Percentiles rank a stretch among this genome's conserved stretches.
Conservation (phyloP, 78 protist genomes). For the Speleostelium caveatum region DNA sequence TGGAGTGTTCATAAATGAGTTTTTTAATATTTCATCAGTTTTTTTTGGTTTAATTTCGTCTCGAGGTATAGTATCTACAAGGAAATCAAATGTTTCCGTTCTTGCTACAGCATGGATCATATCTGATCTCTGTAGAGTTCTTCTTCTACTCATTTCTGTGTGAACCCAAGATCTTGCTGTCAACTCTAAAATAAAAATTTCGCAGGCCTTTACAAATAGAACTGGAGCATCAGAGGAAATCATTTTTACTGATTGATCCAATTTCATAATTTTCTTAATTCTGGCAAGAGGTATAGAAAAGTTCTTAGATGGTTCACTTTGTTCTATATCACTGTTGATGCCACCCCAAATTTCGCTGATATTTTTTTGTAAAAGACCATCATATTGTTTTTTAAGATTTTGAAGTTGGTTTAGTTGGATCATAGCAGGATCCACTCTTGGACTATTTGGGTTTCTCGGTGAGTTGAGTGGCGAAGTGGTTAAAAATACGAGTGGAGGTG, state of each 20-base stretch:
- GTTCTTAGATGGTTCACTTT: neutral
- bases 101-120: conserved; percentile 86
- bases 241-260: conserved; percentile 82
- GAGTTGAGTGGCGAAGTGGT: conserved; percentile 13
- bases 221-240: conserved; percentile 78
- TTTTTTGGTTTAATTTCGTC: conserved; percentile 81
- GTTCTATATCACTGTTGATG: conserved; percentile 8
- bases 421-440: conserved; percentile 10
- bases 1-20: conserved; percentile 18
- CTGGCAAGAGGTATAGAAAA: conserved; percentile 86
- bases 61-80: conserved; percentile 91
- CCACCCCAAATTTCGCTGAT: neutral
- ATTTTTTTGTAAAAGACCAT: neutral
- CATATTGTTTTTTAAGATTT: conserved; percentile 26
- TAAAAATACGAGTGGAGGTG: conserved; percentile 6
- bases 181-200: conserved; percentile 90
- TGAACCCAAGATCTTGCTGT: conserved; percentile 90
- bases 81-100: conserved; percentile 88
- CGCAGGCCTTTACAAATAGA: conserved; percentile 91
- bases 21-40: conserved; percentile 9
- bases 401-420: neutral
- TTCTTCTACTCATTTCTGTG: conserved; percentile 83
- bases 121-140: conserved; percentile 89
- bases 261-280: conserved; percentile 89
- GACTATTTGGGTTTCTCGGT: conserved; percentile 46